Percentiles rank a stretch among this genome's conserved stretches.
These are phyloP conservation scores for Huntiella bhutanensis DNA, from an alignment of 2,329 filamentous ascomycete genomes.

Conservation along the genomic window DNA sequence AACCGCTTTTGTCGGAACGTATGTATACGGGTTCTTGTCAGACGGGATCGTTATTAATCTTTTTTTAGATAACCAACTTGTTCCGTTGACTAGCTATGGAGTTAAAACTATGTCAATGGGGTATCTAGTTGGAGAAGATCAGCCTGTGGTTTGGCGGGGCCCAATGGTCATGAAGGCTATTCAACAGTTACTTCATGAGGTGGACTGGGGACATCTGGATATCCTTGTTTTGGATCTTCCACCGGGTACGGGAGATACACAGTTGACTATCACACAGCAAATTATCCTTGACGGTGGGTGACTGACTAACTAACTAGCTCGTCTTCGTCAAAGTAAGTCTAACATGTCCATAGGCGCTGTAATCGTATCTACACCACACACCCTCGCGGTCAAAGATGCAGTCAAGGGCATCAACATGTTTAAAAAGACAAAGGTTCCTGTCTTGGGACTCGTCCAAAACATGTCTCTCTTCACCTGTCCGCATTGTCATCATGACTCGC, in stretches of 20 bases:
- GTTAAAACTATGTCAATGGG: constrained; percentile 99
- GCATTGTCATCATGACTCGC: constrained; percentile 53
- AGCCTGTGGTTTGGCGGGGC: constrained; percentile 84
- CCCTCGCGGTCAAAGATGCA: constrained; percentile 79
- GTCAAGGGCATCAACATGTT: constrained; percentile 89
- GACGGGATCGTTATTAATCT: background rate
- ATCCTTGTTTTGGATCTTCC: constrained; percentile 79
- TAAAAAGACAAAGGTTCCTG: constrained; percentile 59
- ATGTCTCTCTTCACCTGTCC: constrained; percentile 77
- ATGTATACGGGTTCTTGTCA: constrained; percentile 17
- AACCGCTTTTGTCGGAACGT: constrained; percentile 60
- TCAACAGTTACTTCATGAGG: constrained; percentile 85
- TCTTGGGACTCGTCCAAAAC: constrained; percentile 79
- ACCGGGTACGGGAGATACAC: constrained; percentile 86
- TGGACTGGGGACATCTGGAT: constrained; percentile 82
- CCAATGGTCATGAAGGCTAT: constrained; percentile 96
- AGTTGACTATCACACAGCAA: constrained; percentile 93
- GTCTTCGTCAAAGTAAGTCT: background rate
- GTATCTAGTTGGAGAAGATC: constrained; percentile 62
- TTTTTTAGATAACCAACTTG: constrained; percentile 49
- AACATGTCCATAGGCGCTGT: constrained; percentile 39
- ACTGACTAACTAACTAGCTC: constrained; percentile 15
- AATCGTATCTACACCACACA: constrained; percentile 85
- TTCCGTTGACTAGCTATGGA: constrained; percentile 85
- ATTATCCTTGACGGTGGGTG: constrained; percentile 56